A percentile compares a stretch with the other conserved stretches of the same genome.
phyloP scores from a whole-genome alignment of 306 rosid species.

The Corylus americana region DNA sequence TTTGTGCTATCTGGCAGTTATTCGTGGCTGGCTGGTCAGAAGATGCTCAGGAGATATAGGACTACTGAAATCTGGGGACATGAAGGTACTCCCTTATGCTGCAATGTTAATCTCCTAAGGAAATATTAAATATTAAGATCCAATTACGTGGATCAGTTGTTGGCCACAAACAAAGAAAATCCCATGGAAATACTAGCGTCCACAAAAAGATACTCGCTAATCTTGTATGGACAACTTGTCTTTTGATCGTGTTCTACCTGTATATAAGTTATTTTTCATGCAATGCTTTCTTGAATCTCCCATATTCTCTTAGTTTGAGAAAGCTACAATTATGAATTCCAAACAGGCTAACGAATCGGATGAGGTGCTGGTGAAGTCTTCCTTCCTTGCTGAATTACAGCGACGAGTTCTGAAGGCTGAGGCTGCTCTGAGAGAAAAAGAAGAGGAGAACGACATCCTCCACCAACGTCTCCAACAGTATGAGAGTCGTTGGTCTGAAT shows the following conservation, averaged over 20 bases:
- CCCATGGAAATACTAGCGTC: not conserved
- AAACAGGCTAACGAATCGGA: conserved; percentile 71
- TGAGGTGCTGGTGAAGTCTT: conserved; percentile 93
- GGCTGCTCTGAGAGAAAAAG: conserved; percentile 90
- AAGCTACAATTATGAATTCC: conserved; percentile 27
- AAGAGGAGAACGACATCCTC: conserved; percentile 97
- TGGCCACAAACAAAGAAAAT: not conserved
- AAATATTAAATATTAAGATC: not conserved
- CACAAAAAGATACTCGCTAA: not conserved
- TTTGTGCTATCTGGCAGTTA: conserved; percentile 50
- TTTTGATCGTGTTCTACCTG: not conserved
- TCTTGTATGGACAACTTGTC: not conserved
- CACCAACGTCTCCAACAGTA: conserved; percentile 94
- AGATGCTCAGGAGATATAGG: conserved; percentile 87
- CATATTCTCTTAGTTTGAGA: not conserved
- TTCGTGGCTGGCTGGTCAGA: conserved; percentile 92
- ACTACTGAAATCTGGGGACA: conserved; percentile 48
- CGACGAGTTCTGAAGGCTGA: conserved; percentile 95
- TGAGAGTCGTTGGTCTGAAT: conserved; percentile 96
- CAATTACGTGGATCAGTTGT: not conserved
- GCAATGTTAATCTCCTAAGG: not conserved
- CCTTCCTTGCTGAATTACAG: conserved; percentile 86
- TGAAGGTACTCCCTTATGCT: conserved; percentile 49
- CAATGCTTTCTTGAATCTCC: conserved; percentile 6
- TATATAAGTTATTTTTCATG: conserved; percentile 4